Conservation (phyloP, 306 rosid species). For the barrel medic (Medicago truncatula) region MtrunA17r5.0-ANR NC_053044.1:38453501-38454000, state of each 20-base stretch:
- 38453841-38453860: neutral
- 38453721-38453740: conserved; percentile 25
- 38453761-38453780: neutral
- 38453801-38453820: conserved; percentile 17
- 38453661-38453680: too few species aligned
- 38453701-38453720: neutral
- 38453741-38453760: neutral
- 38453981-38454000: conserved; percentile 62
- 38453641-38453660: too few species aligned
- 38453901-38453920: conserved; percentile 42
- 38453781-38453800: neutral
- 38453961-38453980: conserved; percentile 45
- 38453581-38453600: too few species aligned
- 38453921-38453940: conserved; percentile 34
- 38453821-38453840: neutral
- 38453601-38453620: neutral
- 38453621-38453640: neutral
- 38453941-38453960: conserved; percentile 47
- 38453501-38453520: neutral
- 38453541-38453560: too few species aligned
- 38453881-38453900: conserved; percentile 21
- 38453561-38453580: too few species aligned
- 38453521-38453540: neutral
- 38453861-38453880: conserved; percentile 8
- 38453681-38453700: too few species aligned